Conservation (phyloP, 2,329 filamentous ascomycete species). For the Paradendryphiella salina region DNA sequence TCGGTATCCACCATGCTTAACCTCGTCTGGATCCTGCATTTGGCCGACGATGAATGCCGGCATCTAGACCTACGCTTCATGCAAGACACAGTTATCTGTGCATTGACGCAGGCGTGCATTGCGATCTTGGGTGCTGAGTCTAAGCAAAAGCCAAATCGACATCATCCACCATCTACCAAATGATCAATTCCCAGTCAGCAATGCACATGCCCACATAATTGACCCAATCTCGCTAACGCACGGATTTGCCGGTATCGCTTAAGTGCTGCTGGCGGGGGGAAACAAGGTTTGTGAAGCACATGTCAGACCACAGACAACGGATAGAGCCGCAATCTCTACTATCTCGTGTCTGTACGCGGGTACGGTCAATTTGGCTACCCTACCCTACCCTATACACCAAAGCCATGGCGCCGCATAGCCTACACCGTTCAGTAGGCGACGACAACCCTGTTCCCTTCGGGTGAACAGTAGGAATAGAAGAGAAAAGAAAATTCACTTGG, state of each 20-base stretch:
- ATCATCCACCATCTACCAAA: not conserved
- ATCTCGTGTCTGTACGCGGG: not conserved
- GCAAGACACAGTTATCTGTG: not conserved
- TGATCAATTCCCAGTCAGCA: not conserved
- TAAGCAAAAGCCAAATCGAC: not conserved
- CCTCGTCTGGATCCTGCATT: constrained; percentile 3
- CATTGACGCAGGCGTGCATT: constrained; percentile 9
- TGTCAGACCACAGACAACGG: constrained; percentile 3
- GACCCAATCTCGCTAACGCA: constrained; percentile 1
- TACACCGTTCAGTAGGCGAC: too few species aligned
- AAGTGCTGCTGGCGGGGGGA: not conserved
- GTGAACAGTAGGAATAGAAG: too few species aligned
- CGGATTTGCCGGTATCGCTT: constrained; percentile 6
- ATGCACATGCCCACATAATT: not conserved
- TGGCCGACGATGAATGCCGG: constrained; percentile 6
- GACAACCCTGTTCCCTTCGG: too few species aligned
- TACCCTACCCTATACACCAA: not conserved
- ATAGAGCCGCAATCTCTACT: constrained; percentile 15
- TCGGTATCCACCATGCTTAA: not conserved
- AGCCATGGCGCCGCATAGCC: too few species aligned
- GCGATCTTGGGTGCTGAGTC: not conserved
- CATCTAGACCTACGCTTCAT: not conserved
- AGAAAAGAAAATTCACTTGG: too few species aligned
- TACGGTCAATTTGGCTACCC: not conserved
- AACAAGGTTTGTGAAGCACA: not conserved